A percentile compares a stretch with the other conserved stretches of the same genome.
Evolutionary conservation across 164 flowering plant species (phyloP).

Genomic region (Magnolia kwangsiensis): DNA sequence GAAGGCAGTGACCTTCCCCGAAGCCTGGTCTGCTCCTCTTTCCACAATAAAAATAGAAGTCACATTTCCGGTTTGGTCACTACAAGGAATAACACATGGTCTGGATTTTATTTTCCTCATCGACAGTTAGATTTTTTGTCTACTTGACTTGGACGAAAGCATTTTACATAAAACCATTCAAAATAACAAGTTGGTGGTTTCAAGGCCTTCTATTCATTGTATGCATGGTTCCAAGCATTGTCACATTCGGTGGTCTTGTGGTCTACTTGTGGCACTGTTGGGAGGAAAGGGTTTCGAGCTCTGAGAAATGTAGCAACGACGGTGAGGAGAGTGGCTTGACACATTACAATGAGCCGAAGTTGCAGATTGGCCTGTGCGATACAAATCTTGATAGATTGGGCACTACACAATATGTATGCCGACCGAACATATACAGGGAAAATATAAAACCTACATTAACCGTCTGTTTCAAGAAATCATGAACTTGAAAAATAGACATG

Average conservation of each 20-base stretch:
- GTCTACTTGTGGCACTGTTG: slow-evolving; percentile 62
- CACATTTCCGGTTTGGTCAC: slow-evolving; percentile 80
- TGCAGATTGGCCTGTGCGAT: background rate
- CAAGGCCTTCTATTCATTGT: slow-evolving; percentile 65
- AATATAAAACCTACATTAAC: too few species aligned
- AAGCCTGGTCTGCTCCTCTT: slow-evolving; percentile 17
- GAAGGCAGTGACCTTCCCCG: slow-evolving; percentile 51
- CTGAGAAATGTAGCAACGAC: slow-evolving; percentile 23
- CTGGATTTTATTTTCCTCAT: slow-evolving; percentile 57
- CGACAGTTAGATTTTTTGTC: slow-evolving; percentile 57
- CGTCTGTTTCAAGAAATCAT: background rate
- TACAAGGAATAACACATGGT: slow-evolving; percentile 73
- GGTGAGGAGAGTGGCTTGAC: slow-evolving; percentile 9
- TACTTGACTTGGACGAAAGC: slow-evolving; percentile 37
- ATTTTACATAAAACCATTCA: slow-evolving; percentile 54
- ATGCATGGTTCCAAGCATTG: slow-evolving; percentile 76
- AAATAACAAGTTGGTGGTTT: slow-evolving; percentile 62
- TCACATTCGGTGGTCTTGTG: slow-evolving; percentile 71
- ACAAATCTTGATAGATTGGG: too few species aligned
- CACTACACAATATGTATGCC: too few species aligned
- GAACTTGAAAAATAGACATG: too few species aligned
- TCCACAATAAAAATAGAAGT: slow-evolving; percentile 26
- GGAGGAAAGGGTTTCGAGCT: slow-evolving; percentile 36
- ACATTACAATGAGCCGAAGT: slow-evolving; percentile 10
- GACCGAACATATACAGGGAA: too few species aligned